Evolutionary conservation across 2,329 filamentous ascomycete genomes (phyloP).

Genomic region (Colletotrichum navitas): DNA sequence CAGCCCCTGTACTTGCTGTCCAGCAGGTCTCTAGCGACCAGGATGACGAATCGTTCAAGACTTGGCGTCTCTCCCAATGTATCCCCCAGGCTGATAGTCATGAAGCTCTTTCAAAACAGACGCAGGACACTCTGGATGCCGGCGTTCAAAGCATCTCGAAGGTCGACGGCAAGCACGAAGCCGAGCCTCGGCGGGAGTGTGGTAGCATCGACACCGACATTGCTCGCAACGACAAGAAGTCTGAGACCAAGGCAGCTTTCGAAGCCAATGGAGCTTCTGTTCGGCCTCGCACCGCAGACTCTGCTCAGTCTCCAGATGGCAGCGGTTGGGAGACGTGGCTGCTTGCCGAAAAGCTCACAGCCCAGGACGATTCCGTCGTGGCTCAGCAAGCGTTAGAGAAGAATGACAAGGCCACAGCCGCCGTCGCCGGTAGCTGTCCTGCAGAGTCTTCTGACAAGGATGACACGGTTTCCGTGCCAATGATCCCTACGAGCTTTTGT

Average conservation of each 20-base stretch:
- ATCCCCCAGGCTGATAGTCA: constrained; percentile 22
- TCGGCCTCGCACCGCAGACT: constrained; percentile 16
- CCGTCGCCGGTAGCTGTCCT: background rate
- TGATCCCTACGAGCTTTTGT: background rate
- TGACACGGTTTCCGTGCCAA: background rate
- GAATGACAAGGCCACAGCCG: background rate
- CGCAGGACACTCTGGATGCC: background rate
- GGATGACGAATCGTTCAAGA: constrained; percentile 43
- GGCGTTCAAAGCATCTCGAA: background rate
- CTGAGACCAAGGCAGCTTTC: background rate
- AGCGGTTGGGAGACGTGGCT: constrained; percentile 33
- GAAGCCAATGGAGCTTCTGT: background rate
- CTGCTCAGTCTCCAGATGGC: constrained; percentile 27
- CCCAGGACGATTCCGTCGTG: constrained; percentile 1
- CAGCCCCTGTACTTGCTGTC: constrained; percentile 34
- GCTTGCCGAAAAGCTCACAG: constrained; percentile 28
- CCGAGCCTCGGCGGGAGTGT: background rate
- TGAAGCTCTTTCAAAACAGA: background rate
- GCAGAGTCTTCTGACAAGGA: background rate
- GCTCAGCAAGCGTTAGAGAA: background rate
- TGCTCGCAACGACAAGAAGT: background rate
- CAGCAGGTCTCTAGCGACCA: constrained; percentile 6
- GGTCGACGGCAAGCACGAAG: background rate
- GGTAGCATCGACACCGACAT: background rate
- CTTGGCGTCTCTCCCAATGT: constrained; percentile 43